Percentiles rank a stretch among this genome's conserved stretches.
phyloP scores from a whole-genome alignment of 257 asterid species.

The Petunia axillaris region DNA sequence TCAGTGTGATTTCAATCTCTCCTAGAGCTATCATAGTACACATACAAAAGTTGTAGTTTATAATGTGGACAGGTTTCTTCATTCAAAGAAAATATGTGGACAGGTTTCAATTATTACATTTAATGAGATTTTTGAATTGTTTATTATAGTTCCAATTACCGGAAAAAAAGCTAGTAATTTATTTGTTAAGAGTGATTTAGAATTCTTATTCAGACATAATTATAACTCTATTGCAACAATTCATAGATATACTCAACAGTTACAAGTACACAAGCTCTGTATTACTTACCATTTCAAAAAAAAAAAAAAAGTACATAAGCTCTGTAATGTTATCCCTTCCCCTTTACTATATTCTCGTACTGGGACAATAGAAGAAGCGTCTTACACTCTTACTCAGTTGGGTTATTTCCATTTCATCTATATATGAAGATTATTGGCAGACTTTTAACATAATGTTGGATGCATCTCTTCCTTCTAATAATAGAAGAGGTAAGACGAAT shows the following conservation, averaged over 20 bases:
- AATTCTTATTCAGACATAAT: neutral
- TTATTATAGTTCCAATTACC: neutral
- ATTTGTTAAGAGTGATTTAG: neutral
- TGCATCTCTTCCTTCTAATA: constrained; percentile 8
- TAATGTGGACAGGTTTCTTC: neutral
- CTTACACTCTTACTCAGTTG: too few relatives aligned
- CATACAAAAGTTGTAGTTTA: neutral
- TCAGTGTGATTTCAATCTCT: constrained; percentile 11
- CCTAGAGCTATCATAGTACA: neutral
- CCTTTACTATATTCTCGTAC: too few relatives aligned
- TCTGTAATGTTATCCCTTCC: neutral
- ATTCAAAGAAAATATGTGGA: neutral
- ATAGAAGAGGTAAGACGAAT: neutral
- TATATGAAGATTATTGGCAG: neutral
- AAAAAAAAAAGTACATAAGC: neutral
- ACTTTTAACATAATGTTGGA: neutral
- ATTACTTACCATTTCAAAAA: too few relatives aligned
- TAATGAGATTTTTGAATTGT: neutral
- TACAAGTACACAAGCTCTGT: too few relatives aligned
- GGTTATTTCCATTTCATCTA: neutral
- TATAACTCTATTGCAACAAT: neutral
- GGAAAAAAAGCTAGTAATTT: too few relatives aligned
- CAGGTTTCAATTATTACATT: neutral
- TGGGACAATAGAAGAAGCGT: too few relatives aligned
- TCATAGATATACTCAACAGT: too few relatives aligned